Evolutionary conservation across 2,329 filamentous ascomycete species (phyloP).

Genomic region (Exserohilum turcica): DNA sequence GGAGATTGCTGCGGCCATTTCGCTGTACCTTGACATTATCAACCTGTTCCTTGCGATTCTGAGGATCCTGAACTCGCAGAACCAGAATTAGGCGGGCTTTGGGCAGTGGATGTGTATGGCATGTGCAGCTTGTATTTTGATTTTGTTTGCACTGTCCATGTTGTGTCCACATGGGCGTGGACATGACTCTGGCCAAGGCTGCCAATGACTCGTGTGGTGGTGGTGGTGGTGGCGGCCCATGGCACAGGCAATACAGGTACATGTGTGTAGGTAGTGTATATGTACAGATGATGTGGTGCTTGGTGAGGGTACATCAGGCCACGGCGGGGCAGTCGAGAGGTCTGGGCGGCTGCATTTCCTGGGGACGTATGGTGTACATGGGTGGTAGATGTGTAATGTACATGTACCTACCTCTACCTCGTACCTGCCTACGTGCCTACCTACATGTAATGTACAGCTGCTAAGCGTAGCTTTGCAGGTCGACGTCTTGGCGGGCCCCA

Average conservation of each 20-base stretch:
- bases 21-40: constrained; percentile 92
- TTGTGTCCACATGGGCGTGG: too few relatives aligned
- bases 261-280: neutral
- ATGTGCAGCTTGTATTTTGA: too few relatives aligned
- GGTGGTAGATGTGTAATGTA: too few relatives aligned
- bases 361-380: too few relatives aligned
- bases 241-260: neutral
- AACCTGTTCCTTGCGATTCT: constrained; percentile 97
- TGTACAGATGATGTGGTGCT: neutral
- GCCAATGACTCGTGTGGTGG: neutral
- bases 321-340: constrained; percentile 27
- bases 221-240: neutral
- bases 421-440: too few relatives aligned
- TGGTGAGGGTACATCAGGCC: constrained; percentile 6
- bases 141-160: neutral
- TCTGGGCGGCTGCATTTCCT: too few relatives aligned
- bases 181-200: too few relatives aligned
- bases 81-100: constrained; percentile 71
- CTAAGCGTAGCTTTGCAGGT: constrained; percentile 19
- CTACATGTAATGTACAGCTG: too few relatives aligned
- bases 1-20: constrained; percentile 94
- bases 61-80: constrained; percentile 93
- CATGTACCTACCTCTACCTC: too few relatives aligned
- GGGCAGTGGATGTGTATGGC: too few relatives aligned
- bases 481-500: constrained; percentile 26